Evolutionary conservation across 31 red algal species (phyloP).

Genomic region (Odonthalia washingtoniensis): DNA sequence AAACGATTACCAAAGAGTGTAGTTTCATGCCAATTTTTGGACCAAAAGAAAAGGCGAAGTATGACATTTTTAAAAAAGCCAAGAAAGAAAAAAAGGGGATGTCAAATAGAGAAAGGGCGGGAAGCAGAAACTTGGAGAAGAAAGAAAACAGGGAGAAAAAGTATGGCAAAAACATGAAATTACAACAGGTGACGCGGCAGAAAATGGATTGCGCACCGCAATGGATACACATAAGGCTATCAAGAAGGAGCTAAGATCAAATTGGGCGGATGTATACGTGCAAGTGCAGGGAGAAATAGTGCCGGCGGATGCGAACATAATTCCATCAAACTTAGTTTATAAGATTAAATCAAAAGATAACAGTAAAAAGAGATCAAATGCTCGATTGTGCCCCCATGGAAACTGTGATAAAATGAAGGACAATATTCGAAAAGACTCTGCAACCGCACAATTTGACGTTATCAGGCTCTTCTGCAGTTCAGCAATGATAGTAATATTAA

Average conservation of each 20-base stretch:
- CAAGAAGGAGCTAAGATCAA: background rate
- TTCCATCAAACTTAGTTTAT: conserved; percentile 21
- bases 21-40: too few species aligned
- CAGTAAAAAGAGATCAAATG: conserved; percentile 2
- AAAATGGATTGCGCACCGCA: background rate
- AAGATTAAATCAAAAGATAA: conserved; percentile 14
- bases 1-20: too few species aligned
- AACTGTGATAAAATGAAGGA: background rate
- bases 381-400: background rate
- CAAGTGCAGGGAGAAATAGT: background rate
- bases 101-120: too few species aligned
- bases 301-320: background rate
- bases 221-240: conserved; percentile 12
- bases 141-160: too few species aligned
- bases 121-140: too few species aligned
- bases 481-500: background rate
- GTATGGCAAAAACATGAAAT: too few species aligned
- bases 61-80: too few species aligned
- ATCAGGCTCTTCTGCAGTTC: too few species aligned
- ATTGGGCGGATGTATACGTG: conserved; percentile 15
- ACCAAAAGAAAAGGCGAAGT: too few species aligned
- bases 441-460: background rate
- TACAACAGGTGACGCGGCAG: background rate
- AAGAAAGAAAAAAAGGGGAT: too few species aligned
- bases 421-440: background rate